Conservation (phyloP, 352 stramenopile species). For the Globisporangium iwayamae region DNA sequence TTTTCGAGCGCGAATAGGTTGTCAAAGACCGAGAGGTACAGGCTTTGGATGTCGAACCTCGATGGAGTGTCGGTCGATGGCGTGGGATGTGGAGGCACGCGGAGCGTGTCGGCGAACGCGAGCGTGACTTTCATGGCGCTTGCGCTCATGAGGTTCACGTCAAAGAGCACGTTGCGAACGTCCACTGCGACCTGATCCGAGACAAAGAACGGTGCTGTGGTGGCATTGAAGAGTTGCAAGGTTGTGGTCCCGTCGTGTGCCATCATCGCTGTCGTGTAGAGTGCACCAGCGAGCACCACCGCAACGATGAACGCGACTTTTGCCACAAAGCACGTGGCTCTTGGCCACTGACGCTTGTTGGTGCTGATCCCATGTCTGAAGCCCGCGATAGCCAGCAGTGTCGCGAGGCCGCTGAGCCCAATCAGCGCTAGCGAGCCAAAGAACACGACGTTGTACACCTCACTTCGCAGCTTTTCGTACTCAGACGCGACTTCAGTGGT, state of each 20-base stretch:
- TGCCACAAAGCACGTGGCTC: slow-evolving; percentile 38
- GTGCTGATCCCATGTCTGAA: slow-evolving; percentile 33
- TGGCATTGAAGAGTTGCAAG: slow-evolving; percentile 34
- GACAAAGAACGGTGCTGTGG: slow-evolving; percentile 30
- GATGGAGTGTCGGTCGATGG: slow-evolving; percentile 30
- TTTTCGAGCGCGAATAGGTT: slow-evolving; percentile 39
- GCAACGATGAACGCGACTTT: slow-evolving; percentile 43
- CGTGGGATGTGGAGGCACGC: slow-evolving; percentile 55
- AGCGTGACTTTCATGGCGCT: slow-evolving; percentile 30
- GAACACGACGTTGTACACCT: slow-evolving; percentile 27
- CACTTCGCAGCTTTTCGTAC: slow-evolving; percentile 26
- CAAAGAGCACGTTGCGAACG: slow-evolving; percentile 35
- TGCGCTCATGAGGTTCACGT: slow-evolving; percentile 38
- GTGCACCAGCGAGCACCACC: slow-evolving; percentile 38
- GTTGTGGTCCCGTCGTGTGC: slow-evolving; percentile 43
- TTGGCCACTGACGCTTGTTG: slow-evolving; percentile 33
- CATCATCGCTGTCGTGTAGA: slow-evolving; percentile 49
- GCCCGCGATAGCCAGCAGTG: slow-evolving; percentile 27
- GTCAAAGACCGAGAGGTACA: slow-evolving; percentile 44
- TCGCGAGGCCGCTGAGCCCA: slow-evolving; percentile 24
- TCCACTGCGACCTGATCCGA: slow-evolving; percentile 19
- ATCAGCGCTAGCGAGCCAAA: slow-evolving; percentile 31
- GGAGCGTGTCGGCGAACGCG: slow-evolving; percentile 59
- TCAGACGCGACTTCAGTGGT: slow-evolving; percentile 13
- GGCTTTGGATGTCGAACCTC: slow-evolving; percentile 32